Evolutionary conservation across 768 basidiomycete species (phyloP), one percentile per base, ranked within the genome.

Genomic region (Suillus luteus): DNA sequence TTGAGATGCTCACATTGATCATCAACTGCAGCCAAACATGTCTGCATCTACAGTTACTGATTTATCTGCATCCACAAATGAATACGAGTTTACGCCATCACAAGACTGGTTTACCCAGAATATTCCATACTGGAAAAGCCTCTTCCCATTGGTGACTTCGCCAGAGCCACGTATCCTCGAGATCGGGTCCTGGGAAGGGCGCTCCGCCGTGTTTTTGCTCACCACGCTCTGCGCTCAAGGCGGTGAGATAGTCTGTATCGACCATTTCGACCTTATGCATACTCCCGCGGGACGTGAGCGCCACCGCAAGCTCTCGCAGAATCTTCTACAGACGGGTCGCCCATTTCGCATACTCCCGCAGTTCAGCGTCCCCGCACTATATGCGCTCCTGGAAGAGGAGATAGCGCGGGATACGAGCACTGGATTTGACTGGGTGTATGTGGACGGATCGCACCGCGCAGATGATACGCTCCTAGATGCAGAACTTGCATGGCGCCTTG

Each of bases 131-230:
- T 86, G 86, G 84, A 71, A 67, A 24, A n/a, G 62, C 14, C 73
- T 83, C 43, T 78, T 85, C 62, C 72, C 76, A 12, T 71, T 77
- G 37, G 69, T 85, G 61, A 35, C 37, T 1, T 73, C 82, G 17
- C 49, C 73, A 12, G 67, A 68, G 1, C 84, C 86, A 12, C 80
- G 85, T 19, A 80, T 75, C 2, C 80, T 86, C 15, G 86, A 86
- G 69, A 83, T 87, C 17, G 85, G 86, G 9, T 85, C 83, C 19
- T 87, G 85, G 84, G 86, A 86, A 71, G 86, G 85, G n/a, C 80
- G 85, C 43, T 87, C 86, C 0, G 85, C 83, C 27, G 80, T 85
- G 31, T 86, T 85, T 73, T 75, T 85, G 58, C 73, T 84, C 40
- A 78, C 70, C n/a, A 77, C 80, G 37, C 79, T 86, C 54, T 84